These are phyloP conservation scores for Chloris gayana DNA, from an alignment of 176 grass and related monocot species.

Conservation along the genomic window DNA sequence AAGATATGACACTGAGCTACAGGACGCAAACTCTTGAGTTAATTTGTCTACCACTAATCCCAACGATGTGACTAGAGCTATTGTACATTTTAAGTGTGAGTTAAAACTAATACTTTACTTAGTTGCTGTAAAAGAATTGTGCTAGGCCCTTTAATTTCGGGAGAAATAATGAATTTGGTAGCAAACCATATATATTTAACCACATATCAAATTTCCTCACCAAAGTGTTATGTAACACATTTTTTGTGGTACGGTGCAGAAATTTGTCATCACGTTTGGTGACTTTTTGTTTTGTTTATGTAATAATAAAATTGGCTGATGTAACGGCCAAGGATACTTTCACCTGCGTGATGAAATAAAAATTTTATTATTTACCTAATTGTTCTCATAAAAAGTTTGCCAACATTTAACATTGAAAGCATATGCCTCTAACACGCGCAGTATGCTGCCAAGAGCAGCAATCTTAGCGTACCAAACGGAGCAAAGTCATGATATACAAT, in stretches of 20 bases:
- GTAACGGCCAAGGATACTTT: not conserved
- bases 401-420: not conserved
- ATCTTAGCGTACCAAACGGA: not conserved
- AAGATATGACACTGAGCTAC: constrained; percentile 17
- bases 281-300: not conserved
- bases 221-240: not conserved
- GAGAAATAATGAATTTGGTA: not conserved
- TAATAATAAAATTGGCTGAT: not conserved
- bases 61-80: not conserved
- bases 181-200: not conserved
- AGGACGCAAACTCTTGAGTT: constrained; percentile 6
- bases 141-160: not conserved
- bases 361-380: too few relatives aligned
- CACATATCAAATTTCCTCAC: not conserved
- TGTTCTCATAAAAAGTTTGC: not conserved
- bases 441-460: not conserved
- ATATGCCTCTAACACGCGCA: not conserved
- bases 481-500: not conserved
- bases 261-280: not conserved
- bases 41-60: constrained; percentile 29
- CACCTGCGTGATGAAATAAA: not conserved
- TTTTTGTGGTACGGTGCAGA: not conserved
- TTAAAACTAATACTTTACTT: constrained; percentile 1
- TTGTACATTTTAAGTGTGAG: not conserved
- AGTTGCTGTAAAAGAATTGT: not conserved